A percentile compares a stretch with the other conserved stretches of the same genome.
These are phyloP conservation scores for Aureobasidium sp. DNA, from an alignment of 2,329 filamentous ascomycete genomes.

Conservation along the genomic window DNA sequence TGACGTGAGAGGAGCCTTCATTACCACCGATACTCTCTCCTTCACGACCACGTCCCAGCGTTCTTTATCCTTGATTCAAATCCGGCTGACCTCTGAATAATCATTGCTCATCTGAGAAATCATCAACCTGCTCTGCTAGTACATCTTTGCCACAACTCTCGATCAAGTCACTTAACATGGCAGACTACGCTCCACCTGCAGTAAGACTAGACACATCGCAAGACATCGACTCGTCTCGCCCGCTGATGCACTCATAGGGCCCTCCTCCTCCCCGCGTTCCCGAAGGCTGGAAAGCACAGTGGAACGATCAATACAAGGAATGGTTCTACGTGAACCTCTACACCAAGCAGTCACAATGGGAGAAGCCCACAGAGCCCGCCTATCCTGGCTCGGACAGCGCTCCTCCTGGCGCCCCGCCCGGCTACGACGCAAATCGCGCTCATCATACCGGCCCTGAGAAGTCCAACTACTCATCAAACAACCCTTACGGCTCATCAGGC, in stretches of 20 bases:
- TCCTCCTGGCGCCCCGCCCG: conserved; percentile 57
- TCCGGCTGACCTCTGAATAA: too few relatives aligned
- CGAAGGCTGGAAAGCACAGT: conserved; percentile 78
- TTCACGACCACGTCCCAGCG: background rate
- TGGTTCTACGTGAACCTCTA: conserved; percentile 90
- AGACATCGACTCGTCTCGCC: conserved; percentile 1
- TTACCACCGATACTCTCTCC: background rate
- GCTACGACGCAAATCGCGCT: conserved; percentile 48
- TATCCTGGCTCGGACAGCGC: conserved; percentile 40
- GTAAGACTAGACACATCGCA: background rate
- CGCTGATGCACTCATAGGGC: conserved; percentile 25
- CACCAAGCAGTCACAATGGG: conserved; percentile 88
- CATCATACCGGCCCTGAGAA: conserved; percentile 41
- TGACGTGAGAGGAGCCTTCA: background rate
- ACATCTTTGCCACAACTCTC: too few relatives aligned
- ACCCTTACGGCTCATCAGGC: conserved; percentile 53
- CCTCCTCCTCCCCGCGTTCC: conserved; percentile 58
- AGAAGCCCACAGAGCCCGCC: conserved; percentile 66
- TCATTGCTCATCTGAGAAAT: background rate
- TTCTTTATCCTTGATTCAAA: background rate
- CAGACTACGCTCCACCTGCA: conserved; percentile 16
- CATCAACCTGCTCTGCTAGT: too few relatives aligned
- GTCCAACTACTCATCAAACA: conserved; percentile 53
- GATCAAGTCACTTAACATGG: conserved; percentile 10
- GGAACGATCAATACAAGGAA: conserved; percentile 82